Conservation (phyloP, 139 green algal species). For the Gonium pectorale region DNA sequence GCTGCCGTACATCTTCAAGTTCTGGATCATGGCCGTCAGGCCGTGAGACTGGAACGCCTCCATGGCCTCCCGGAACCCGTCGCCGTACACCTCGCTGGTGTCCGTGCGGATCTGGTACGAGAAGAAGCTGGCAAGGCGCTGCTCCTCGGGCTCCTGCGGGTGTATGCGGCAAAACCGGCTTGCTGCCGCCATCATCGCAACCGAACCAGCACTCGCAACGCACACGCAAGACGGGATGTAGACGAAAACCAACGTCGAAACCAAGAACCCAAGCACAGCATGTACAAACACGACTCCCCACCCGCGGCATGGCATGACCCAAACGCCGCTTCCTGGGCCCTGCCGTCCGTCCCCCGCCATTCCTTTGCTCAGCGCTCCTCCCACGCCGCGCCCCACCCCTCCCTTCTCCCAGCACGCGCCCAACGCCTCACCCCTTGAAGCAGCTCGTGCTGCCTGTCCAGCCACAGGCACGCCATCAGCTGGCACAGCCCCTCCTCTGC, state of each 20-base stretch:
- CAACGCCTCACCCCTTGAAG: slow-evolving; percentile 39
- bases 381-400: background rate
- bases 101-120: slow-evolving; percentile 89
- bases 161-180: too few relatives aligned
- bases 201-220: too few relatives aligned
- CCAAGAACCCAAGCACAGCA: too few relatives aligned
- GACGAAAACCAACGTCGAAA: too few relatives aligned
- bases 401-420: slow-evolving; percentile 16
- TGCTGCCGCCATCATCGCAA: too few relatives aligned
- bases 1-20: slow-evolving; percentile 18
- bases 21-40: slow-evolving; percentile 43
- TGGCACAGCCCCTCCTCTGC: slow-evolving; percentile 95
- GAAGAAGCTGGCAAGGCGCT: slow-evolving; percentile 79
- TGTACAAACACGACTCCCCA: too few relatives aligned
- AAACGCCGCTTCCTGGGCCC: too few relatives aligned
- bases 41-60: slow-evolving; percentile 76
- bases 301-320: too few relatives aligned
- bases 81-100: slow-evolving; percentile 84
- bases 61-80: slow-evolving; percentile 86
- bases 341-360: too few relatives aligned
- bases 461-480: slow-evolving; percentile 93
- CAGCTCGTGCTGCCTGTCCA: slow-evolving; percentile 76
- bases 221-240: too few relatives aligned
- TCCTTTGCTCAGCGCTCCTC: background rate
- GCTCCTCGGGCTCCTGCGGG: slow-evolving; percentile 57